Base-by-base conservation (phyloP, 129 eudicot genomes). In the Chrysanthemum seticuspe region DNA sequence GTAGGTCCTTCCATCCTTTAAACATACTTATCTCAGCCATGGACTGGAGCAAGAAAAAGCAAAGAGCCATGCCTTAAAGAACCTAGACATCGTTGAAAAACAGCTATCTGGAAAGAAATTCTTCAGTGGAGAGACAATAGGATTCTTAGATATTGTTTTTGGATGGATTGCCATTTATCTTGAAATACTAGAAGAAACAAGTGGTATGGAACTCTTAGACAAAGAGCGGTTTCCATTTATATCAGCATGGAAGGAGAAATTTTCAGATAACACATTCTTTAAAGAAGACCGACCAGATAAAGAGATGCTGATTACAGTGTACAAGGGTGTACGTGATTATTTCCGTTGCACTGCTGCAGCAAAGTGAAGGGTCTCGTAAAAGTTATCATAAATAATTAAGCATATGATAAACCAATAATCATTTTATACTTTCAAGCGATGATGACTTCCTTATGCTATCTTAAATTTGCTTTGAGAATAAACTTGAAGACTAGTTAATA, bases 121-220 rank as follows among this genome's bases (percentile, higher is more conserved):
- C 10, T 57, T 57, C 62, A 2, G 62, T 57, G 62, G 62, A 16
- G 62, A 57, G 23, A 16, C 62, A 57, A 57, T 57, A 0, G 62
- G 62, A 18, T 57, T 57, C 62, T 57, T 18, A 57, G 62, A 57
- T 57, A 57, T 57, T 18, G 62, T 5, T 3, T 57, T 57, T 57
- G 62, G 62, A 57, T 57, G 62, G 62, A 18, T 57, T 2, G 62
- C 62, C 1, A 57, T 15, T 57, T 57, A 57, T 18, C 62, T 57
- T 57, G 62, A 57, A 57, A 57, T 57, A 18, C 19, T 57, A 3
- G 62, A 57, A 57, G 62, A 57, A 57, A 57, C 62, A 18, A 5
- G 62, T 57, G 62, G 62, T 57, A 57, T 57, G 29, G 23, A 57
- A 57, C 29, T 57, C 27, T 57, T 57, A 57, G 62, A 57, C 13